Evolutionary conservation across 805 yeast species (phyloP), one percentile per base, ranked within the genome.

Genomic region (Kodamaea restingae): DNA sequence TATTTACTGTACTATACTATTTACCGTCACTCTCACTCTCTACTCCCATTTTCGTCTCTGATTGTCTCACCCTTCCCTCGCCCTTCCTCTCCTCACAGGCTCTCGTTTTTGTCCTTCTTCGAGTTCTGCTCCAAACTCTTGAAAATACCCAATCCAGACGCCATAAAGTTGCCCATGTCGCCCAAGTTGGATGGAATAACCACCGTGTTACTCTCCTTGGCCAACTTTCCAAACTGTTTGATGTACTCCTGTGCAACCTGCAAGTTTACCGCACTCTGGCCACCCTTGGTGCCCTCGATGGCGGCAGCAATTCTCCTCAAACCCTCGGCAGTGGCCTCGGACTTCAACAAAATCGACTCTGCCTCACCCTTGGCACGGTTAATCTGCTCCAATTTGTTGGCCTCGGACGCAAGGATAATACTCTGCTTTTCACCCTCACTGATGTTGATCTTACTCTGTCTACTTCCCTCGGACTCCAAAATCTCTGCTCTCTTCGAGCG

Each of bases 401-500:
- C 91, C 60, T 85, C 91, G 3, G 91, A 83, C n/a, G 81, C 80
- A 47, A 85, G 71, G 44, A 85, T 82, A 35, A 75, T 73, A 1
- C 86, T 71, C 42, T 75, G 78, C 56, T 82, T 84, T 46, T 79
- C 81, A 58, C 95, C 95, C 61, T 86, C 95, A 41, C 93, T 88
- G 44, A 81, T 79, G 56, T 87, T 87, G 57, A 87, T 86, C 35
- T 77, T 82, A 25, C 87, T 71, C 55, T 83, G 88, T 56, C 88
- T 75, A 39, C 75, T 77, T 60, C 95, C 95, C 63, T 86, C 95
- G 32, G 88, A 79, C 54, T 86, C 95, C 55, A 86, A 72, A 48
- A 86, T 86, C 59, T 86, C 91, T 2, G 95, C 95, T 44, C 95
- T 71, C 58, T 87, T 87, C 37, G 88, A 80, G 50, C 95, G 70